Evolutionary conservation across 352 stramenopile species (phyloP), one percentile per base, ranked within the genome.

Genomic region (Elongisporangium undulatum): DNA sequence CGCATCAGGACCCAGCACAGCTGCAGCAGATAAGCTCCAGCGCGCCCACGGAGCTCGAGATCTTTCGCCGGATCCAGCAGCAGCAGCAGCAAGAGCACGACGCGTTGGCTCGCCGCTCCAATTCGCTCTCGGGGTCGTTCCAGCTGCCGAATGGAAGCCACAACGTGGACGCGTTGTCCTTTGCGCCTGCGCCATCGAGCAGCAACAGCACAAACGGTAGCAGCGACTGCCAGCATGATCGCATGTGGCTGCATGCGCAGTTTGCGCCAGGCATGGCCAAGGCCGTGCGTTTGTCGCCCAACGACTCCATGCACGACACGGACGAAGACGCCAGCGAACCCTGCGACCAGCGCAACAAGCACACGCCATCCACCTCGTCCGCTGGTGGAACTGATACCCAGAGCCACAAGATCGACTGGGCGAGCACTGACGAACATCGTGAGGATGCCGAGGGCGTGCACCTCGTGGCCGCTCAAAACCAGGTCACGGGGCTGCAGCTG

Each of bases 401-500:
- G 29, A 41, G 29, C 29, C 29, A 41, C 29, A 41, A 41, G 29
- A 41, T 41, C 29, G 29, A 41, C 29, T 41, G 29, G 29, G 29
- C 29, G 29, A 41, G 13, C 9, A 9, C 56, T 0, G 54, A 68
- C 4, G 59, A 64, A n/a, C 62, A 63, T 5, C 26, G 57, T 75
- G 15, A 67, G 72, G 58, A 69, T 77, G 9, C 49, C 66, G 64
- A 85, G 38, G 80, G 77, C 0, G 56, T 76, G 24, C 59, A 71
- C n/a, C 61, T 92, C 9, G 73, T 80, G 3, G 61, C 66, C 1
- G 78, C 66, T 0, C 70, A 66, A 52, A 84, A 89, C 26, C 72
- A 89, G 66, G 79, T 90, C 2, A 75, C 76, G 1, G 80, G 76
- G 0, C 63, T 83, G 17, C 80, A 92, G 56, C 49, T 92, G 17